Conservation (phyloP, 345 rosid species). For the Lepidium aucheri region DNA sequence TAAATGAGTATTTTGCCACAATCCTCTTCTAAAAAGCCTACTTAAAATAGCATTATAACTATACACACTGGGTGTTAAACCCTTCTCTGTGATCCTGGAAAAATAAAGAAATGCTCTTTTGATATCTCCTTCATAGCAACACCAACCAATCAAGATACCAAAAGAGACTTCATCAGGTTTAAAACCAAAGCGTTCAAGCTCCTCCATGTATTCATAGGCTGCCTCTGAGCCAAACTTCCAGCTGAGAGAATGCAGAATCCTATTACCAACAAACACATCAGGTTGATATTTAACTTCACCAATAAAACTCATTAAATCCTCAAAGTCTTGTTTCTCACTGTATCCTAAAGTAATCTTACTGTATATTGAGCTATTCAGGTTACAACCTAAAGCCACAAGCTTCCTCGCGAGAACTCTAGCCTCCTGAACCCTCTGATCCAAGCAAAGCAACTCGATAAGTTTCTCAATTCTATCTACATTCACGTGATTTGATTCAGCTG, state of each 20-base stretch:
- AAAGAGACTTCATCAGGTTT: slow-evolving; percentile 42
- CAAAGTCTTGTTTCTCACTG: slow-evolving; percentile 64
- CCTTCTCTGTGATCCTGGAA: slow-evolving; percentile 46
- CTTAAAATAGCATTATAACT: slow-evolving; percentile 43
- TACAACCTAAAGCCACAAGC: slow-evolving; percentile 37
- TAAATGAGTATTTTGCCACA: slow-evolving; percentile 42
- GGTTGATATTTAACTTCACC: slow-evolving; percentile 37
- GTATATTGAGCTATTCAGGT: slow-evolving; percentile 29
- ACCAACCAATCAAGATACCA: slow-evolving; percentile 65
- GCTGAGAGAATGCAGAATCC: slow-evolving; percentile 42
- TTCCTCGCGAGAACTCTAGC: slow-evolving; percentile 54
- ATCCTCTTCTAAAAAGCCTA: slow-evolving; percentile 44
- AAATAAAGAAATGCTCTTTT: slow-evolving; percentile 40
- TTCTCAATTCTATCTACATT: slow-evolving; percentile 31
- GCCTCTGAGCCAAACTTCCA: slow-evolving; percentile 40
- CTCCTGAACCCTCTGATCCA: slow-evolving; percentile 52
- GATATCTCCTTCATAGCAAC: slow-evolving; percentile 53
- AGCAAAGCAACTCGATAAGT: slow-evolving; percentile 51
- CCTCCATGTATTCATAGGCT: slow-evolving; percentile 45
- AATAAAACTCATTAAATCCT: slow-evolving; percentile 52
- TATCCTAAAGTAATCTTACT: slow-evolving; percentile 49
- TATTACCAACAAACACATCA: slow-evolving; percentile 44
- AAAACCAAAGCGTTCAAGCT: slow-evolving; percentile 52
- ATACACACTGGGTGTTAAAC: slow-evolving; percentile 41
- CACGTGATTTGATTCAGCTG: slow-evolving; percentile 11